Evolutionary conservation across 768 basidiomycete species (phyloP), one percentile per base, ranked within the genome.

Genomic region (Podaxis rugospora): DNA sequence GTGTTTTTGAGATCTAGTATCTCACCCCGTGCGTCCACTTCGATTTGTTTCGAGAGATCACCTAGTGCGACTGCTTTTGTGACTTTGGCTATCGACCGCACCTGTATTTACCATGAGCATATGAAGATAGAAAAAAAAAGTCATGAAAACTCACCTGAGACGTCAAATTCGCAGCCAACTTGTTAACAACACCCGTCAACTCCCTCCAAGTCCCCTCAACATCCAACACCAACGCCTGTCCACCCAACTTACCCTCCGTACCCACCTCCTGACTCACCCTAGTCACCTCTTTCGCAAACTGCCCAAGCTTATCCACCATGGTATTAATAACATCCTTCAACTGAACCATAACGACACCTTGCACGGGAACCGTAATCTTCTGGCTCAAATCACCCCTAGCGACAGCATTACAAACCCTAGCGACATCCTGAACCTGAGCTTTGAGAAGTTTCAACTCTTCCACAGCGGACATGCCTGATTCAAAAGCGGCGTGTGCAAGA

Each of bases 51-150:
- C 54, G 85, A 88, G 66, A 94, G 75, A 73, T 98, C 94, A 23
- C 95, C 95, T 54, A 89, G 76, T 0, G 94, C 95, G 70, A 97
- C 94, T 4, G 95, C 95, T 75, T 92, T 95, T 18, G 95, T 97
- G 63, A 98, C 95, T 63, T 87, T 85, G 5, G 93, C 92, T 61
- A 95, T 95, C 52, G 90, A 91, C 59, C 95, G 86, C 64, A 93
- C 92, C 76, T 75, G 42, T 13, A 2, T 21, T 3, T 37, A n/a
- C 18, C 7, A 11, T 57, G 0, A 51, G 28, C 51, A 47, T 16
- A 42, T 28, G 36, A 39, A 42, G 23, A 9, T 42, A 55, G 32
- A n/a, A 16, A 54, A 61, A 59, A 37, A 14, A n/a, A 54, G 40
- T 16, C n/a, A 18, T 18, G 36, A 42, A 53, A 55, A 64, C 64